Base-by-base conservation (phyloP, 139 green algal species). In the Ulvella scutata region DNA sequence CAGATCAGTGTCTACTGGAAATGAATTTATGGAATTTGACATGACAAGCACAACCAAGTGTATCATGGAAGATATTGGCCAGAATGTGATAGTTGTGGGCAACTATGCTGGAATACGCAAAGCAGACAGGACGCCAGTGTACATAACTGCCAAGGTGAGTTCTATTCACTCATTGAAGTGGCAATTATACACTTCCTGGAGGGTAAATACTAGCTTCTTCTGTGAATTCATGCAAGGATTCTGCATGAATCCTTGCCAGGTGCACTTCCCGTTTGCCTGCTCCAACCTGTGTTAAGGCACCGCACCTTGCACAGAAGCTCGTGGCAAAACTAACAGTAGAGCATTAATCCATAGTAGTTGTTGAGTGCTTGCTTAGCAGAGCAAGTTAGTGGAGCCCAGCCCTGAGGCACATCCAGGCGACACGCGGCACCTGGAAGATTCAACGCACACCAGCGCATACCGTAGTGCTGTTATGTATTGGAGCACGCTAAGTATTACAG, bases 11-110 rank as follows among this genome's bases (percentile, higher is more conserved):
- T n/a, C n/a, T n/a, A n/a, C n/a, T n/a, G n/a, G n/a, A n/a, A n/a
- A n/a, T n/a, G n/a, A n/a, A n/a, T n/a, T n/a, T n/a, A n/a, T 87
- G n/a, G 83, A 87, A 26, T 85, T 87, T 44, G 83, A 87, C 23
- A 87, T 87, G 83, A 73, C 80, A 29, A 76, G 60, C 3, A 79
- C 82, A 39, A 74, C 75, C 0, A 87, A 87, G 43, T 87, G 80
- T 33, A 77, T 88, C 2, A 84, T 82, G 61, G 83, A 88, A 72
- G 83, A 88, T 43, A 82, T 88, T 10, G 86, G 85, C 38, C 74
- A 75, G n/a, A 84, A 86, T 40, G 83, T 83, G 4, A 82, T 88
- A 29, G 83, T 86, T 2, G 83, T 88, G 21, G 81, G 79, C 3
- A 81, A 88, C 38, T 88, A 79, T 61, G 82, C 81, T 37, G 78